These are phyloP conservation scores for Curvularia spicifera DNA, from an alignment of 2,329 filamentous ascomycete species.

Conservation along the genomic window DNA sequence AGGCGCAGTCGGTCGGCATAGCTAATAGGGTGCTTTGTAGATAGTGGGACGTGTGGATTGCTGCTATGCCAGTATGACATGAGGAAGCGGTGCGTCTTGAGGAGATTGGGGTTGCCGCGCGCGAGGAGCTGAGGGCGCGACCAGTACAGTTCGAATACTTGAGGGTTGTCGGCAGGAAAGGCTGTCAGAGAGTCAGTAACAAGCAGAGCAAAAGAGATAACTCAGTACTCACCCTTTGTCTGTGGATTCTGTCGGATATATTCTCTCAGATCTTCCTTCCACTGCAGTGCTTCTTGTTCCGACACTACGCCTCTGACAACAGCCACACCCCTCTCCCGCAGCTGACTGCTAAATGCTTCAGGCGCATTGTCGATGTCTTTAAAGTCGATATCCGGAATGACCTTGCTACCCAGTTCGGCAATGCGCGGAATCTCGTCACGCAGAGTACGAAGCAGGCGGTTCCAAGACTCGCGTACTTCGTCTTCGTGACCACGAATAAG, in stretches of 20 bases:
- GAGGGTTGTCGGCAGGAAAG: conserved; percentile 56
- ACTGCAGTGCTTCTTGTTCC: conserved; percentile 52
- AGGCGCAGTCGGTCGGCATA: conserved; percentile 59
- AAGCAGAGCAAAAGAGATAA: background rate
- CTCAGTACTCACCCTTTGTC: conserved; percentile 42
- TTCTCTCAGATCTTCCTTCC: conserved; percentile 53
- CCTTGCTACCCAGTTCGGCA: conserved; percentile 49
- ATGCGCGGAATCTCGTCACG: conserved; percentile 56
- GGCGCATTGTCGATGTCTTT: conserved; percentile 57
- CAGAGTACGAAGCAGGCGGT: conserved; percentile 52
- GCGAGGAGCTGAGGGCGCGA: conserved; percentile 55
- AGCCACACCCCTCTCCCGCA: conserved; percentile 63
- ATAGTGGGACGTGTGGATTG: conserved; percentile 53
- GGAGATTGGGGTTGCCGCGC: conserved; percentile 55
- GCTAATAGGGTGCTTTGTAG: conserved; percentile 54
- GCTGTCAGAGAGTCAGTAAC: conserved; percentile 39
- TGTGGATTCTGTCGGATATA: conserved; percentile 58
- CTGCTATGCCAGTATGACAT: conserved; percentile 58
- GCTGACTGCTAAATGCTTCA: conserved; percentile 62
- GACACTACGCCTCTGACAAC: conserved; percentile 56
- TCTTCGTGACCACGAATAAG: conserved; percentile 58
- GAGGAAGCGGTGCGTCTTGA: conserved; percentile 56
- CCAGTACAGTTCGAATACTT: conserved; percentile 61
- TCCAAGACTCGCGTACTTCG: conserved; percentile 55
- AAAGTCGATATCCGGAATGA: conserved; percentile 57